These are phyloP conservation scores for Chlamydomonas urium DNA, from an alignment of 139 green algal species.

Conservation along the genomic window DNA sequence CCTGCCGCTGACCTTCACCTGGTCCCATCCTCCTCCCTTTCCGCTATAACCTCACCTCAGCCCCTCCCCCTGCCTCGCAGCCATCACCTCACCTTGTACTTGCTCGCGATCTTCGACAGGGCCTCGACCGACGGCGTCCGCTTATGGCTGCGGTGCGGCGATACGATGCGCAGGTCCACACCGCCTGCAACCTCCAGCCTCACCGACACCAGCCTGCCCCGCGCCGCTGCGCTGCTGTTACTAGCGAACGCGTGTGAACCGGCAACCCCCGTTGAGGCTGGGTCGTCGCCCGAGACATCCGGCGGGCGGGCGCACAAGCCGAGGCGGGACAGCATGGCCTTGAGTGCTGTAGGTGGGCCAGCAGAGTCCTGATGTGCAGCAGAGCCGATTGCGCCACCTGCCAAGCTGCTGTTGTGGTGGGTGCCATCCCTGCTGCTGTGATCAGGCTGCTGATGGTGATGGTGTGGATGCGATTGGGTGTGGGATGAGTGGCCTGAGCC, in stretches of 20 bases:
- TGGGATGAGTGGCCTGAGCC: too few species aligned
- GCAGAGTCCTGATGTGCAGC: too few species aligned
- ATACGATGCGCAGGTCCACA: slow-evolving; percentile 50
- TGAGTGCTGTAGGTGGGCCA: too few species aligned
- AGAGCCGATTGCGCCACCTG: too few species aligned
- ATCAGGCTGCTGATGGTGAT: too few species aligned
- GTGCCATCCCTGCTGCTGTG: too few species aligned
- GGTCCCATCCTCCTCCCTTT: too few species aligned
- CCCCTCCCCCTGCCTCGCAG: too few species aligned
- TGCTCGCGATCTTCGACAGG: slow-evolving; percentile 33
- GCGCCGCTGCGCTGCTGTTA: not conserved
- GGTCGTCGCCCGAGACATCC: slow-evolving; percentile 4
- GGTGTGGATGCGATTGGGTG: too few species aligned
- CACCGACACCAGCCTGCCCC: slow-evolving; percentile 36
- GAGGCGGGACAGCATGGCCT: slow-evolving; percentile 36
- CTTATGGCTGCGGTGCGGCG: slow-evolving; percentile 38
- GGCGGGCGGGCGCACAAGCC: slow-evolving; percentile 35
- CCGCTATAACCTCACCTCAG: too few species aligned
- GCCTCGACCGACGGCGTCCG: slow-evolving; percentile 79
- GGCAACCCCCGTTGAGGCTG: not conserved
- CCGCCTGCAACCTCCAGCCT: slow-evolving; percentile 54
- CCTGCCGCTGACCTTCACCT: too few species aligned
- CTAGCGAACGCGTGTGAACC: not conserved
- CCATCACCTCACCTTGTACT: slow-evolving; percentile 23
- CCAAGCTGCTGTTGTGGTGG: too few species aligned